phyloP scores from a whole-genome alignment of 148 eudicot species.

The Limonium bicolor region DNA sequence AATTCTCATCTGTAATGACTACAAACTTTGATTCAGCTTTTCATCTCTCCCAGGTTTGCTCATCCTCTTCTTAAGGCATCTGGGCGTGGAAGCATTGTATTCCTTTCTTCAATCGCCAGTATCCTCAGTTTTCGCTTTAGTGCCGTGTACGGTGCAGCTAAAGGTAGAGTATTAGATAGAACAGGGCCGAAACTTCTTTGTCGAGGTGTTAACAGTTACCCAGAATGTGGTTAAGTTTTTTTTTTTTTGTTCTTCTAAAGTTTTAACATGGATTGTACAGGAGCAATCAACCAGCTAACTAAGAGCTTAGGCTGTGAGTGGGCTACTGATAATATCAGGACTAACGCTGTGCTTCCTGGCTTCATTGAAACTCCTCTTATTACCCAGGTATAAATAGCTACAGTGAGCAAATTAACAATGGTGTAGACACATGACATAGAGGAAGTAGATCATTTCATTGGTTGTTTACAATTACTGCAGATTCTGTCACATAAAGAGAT shows the following conservation, averaged over 20 bases:
- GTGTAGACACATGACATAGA: too few species aligned
- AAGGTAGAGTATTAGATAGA: constrained; percentile 36
- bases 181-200: background rate
- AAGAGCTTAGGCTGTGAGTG: constrained; percentile 42
- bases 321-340: constrained; percentile 52
- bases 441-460: too few species aligned
- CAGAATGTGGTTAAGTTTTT: too few species aligned
- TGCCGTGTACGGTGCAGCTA: constrained; percentile 27
- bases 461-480: too few species aligned
- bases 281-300: constrained; percentile 16
- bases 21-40: constrained; percentile 36
- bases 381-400: too few species aligned
- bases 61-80: constrained; percentile 41
- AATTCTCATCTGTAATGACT: constrained; percentile 15
- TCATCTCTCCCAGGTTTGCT: constrained; percentile 36
- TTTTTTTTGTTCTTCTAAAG: too few species aligned
- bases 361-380: constrained; percentile 25
- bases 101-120: constrained; percentile 33
- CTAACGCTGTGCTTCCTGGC: constrained; percentile 45
- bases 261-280: too few species aligned
- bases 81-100: constrained; percentile 27
- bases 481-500: too few species aligned
- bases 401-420: too few species aligned
- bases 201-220: background rate
- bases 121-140: constrained; percentile 10